Evolutionary conservation across 1,139 yeast species (phyloP), one percentile per base, ranked within the genome.

Genomic region (Diutina ranongensis): DNA sequence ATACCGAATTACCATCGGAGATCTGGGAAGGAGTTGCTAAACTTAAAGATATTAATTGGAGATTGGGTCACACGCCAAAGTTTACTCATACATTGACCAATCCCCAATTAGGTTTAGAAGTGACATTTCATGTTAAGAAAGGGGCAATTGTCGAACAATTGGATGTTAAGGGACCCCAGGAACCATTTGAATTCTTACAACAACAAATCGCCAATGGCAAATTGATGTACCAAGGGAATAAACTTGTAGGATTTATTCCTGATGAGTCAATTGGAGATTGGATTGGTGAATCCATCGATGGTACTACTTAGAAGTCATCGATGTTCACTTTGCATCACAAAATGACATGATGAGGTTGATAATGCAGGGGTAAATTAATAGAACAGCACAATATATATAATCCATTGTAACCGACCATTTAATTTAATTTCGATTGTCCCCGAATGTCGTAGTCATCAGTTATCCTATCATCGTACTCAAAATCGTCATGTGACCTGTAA

Each of bases 11-110:
- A n/a, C 81, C 82, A 0, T 51, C 52, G 1, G 76, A 74, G 41
- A 67, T 84, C 0, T 27, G 50, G 2, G 59, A 68, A 1, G 68
- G 68, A 1, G 73, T 75, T 2, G 55, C 61, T 0, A 71, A 71
- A 38, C 62, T 83, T 36, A 59, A 63, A 48, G 58, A 67, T 12
- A 83, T 94, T 92, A 65, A 71, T 1, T 86, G 94, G 94, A 71
- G 64, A 35, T 84, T 62, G 58, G 94, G 88, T 0, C 70, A 72
- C 35, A 80, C 94, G 0, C 95, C 95, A 1, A 66, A 63, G 49
- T 83, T 83, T 57, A 63, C 66, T 15, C 83, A 80, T 54, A 55
- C 57, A 3, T 56, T 78, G 33, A 51, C 50, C 1, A 61, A 67
- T 47, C 18, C 21, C 16, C 12, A 38, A 12, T 13, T 22, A 13